These are phyloP conservation scores for Actinidia polygama DNA, from an alignment of 179 eudicot species.

Conservation along the genomic window DNA sequence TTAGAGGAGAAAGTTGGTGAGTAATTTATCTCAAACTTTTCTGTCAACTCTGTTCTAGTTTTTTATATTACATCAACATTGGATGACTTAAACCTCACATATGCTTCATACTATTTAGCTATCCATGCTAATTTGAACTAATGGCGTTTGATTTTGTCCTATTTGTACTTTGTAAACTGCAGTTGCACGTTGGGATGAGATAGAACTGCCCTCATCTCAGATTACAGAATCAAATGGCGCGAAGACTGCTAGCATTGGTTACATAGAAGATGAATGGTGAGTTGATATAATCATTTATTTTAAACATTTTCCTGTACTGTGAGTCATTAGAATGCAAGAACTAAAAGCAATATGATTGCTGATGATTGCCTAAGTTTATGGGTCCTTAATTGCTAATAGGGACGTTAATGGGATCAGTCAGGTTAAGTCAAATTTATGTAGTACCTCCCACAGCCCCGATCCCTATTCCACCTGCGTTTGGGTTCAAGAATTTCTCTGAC, in stretches of 20 bases:
- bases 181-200: conserved; percentile 83
- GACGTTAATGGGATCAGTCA: not conserved
- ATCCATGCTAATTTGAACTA: not conserved
- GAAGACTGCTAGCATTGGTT: conserved; percentile 58
- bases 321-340: conserved; percentile 1
- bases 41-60: too few species aligned
- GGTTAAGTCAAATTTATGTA: not conserved
- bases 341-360: not conserved
- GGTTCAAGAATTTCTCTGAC: not conserved
- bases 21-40: too few species aligned
- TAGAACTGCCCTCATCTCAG: conserved; percentile 38
- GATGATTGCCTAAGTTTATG: not conserved
- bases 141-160: not conserved
- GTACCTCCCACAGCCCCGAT: not conserved
- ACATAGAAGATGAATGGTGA: conserved; percentile 92
- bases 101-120: not conserved
- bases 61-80: not conserved
- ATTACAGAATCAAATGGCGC: conserved; percentile 26
- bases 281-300: conserved; percentile 22
- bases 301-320: not conserved
- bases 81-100: not conserved
- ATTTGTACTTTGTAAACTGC: too few species aligned
- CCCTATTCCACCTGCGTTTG: not conserved
- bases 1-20: conserved; percentile 62
- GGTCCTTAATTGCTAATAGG: not conserved